Conservation (phyloP, 2,329 filamentous ascomycete genomes). For the Diaporthe nobilis region DNA sequence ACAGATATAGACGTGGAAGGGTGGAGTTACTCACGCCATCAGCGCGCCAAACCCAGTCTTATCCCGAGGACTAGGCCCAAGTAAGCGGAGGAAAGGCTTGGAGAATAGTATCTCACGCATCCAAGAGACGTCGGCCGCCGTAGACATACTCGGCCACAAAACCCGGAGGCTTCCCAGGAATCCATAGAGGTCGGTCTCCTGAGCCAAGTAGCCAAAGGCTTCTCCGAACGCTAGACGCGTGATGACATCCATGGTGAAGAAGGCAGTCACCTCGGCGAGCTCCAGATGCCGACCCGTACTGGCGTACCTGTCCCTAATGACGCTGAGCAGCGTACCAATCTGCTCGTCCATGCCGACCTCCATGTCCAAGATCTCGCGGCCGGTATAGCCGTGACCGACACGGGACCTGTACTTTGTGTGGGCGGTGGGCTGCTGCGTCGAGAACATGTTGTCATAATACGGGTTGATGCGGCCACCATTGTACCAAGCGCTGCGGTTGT, state of each 20-base stretch:
- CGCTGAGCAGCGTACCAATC: background rate
- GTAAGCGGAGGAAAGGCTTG: constrained; percentile 51
- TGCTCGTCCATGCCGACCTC: constrained; percentile 36
- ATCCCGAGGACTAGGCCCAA: constrained; percentile 51
- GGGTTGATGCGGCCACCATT: constrained; percentile 30
- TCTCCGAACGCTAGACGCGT: constrained; percentile 60
- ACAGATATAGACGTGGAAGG: constrained; percentile 47
- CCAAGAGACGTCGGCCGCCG: constrained; percentile 57
- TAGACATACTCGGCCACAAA: constrained; percentile 56
- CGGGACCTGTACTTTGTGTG: constrained; percentile 48
- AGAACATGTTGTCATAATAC: constrained; percentile 33
- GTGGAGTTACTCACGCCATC: constrained; percentile 43
- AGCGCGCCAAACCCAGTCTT: constrained; percentile 46
- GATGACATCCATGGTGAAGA: constrained; percentile 64
- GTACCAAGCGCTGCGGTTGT: constrained; percentile 20
- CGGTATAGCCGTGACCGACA: constrained; percentile 20
- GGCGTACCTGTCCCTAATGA: background rate
- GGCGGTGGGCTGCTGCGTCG: constrained; percentile 37
- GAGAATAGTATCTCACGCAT: constrained; percentile 43
- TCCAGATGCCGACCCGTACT: constrained; percentile 55
- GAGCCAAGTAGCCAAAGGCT: constrained; percentile 57
- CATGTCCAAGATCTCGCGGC: constrained; percentile 26
- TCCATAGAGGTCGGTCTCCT: constrained; percentile 57
- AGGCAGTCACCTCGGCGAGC: constrained; percentile 58
- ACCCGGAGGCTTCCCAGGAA: constrained; percentile 56